Evolutionary conservation across 1,139 yeast genomes (phyloP).

Genomic region (Pichia sp.): DNA sequence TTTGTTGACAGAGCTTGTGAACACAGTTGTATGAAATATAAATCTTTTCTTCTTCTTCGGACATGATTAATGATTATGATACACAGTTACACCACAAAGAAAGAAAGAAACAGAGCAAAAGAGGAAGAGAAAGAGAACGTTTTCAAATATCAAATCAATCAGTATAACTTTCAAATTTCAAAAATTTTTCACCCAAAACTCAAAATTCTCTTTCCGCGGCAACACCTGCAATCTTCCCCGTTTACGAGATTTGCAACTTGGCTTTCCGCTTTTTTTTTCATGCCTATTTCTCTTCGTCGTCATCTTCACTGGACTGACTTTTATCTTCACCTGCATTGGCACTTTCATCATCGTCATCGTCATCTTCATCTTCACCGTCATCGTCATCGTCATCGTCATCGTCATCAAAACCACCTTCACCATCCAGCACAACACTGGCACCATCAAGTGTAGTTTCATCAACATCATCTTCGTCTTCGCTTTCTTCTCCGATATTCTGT

Average conservation of each 20-base stretch:
- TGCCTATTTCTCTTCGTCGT: background rate
- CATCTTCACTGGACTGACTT: too few species aligned
- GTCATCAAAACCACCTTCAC: conserved; percentile 22
- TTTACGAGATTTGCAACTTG: too few species aligned
- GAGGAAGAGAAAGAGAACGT: too few species aligned
- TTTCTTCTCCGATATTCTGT: conserved; percentile 30
- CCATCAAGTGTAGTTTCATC: conserved; percentile 6
- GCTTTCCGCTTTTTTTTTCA: background rate
- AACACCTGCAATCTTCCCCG: background rate
- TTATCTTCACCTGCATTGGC: background rate
- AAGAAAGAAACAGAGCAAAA: background rate
- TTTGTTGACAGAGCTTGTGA: conserved; percentile 86
- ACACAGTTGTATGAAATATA: conserved; percentile 88
- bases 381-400: conserved; percentile 15
- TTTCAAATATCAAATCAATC: background rate
- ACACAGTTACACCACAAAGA: background rate
- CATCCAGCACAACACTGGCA: conserved; percentile 7
- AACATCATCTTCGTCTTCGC: conserved; percentile 23
- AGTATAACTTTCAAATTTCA: background rate
- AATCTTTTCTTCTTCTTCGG: conserved; percentile 39
- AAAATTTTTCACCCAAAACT: background rate
- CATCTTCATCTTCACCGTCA: conserved; percentile 5
- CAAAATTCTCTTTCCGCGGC: background rate
- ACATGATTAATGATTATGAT: conserved; percentile 16
- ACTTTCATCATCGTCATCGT: background rate